Evolutionary conservation across 768 basidiomycete genomes (phyloP).

Genomic region (Pleurotus cornucopiae): DNA sequence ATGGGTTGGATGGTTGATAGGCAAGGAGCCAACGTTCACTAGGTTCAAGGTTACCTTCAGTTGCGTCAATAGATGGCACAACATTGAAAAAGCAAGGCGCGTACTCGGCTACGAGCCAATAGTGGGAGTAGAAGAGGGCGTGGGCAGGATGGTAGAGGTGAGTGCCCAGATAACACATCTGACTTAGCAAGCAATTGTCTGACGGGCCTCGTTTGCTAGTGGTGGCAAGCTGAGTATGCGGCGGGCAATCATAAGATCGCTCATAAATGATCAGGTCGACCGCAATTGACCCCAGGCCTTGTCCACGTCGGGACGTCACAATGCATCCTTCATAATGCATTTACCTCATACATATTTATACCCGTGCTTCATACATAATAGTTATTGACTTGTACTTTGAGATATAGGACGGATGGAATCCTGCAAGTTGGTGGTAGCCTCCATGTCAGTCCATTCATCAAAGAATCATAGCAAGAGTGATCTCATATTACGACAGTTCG

Average conservation of each 20-base stretch:
- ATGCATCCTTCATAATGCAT: no score
- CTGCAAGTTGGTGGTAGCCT: no score
- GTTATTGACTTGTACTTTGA: no score
- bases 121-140: slow-evolving; percentile 84
- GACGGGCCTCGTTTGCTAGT: slow-evolving; percentile 23
- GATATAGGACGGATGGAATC: no score
- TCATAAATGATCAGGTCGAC: slow-evolving; percentile 19
- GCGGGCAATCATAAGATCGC: slow-evolving; percentile 35
- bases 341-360: no score
- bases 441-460: no score
- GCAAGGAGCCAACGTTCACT: slow-evolving; percentile 84
- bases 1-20: slow-evolving; percentile 64
- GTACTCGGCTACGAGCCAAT: slow-evolving; percentile 93
- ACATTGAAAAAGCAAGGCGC: slow-evolving; percentile 89
- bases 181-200: no score
- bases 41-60: slow-evolving; percentile 78
- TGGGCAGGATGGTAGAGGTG: slow-evolving; percentile 74
- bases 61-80: slow-evolving; percentile 81
- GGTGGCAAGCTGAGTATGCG: slow-evolving; percentile 42
- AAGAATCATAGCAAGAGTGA: no score
- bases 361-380: no score
- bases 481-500: no score
- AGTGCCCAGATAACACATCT: slow-evolving; percentile 19
- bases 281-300: no score
- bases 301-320: no score